phyloP scores from a whole-genome alignment of 2,329 filamentous ascomycete genomes.

The Diaporthe eres region DNA sequence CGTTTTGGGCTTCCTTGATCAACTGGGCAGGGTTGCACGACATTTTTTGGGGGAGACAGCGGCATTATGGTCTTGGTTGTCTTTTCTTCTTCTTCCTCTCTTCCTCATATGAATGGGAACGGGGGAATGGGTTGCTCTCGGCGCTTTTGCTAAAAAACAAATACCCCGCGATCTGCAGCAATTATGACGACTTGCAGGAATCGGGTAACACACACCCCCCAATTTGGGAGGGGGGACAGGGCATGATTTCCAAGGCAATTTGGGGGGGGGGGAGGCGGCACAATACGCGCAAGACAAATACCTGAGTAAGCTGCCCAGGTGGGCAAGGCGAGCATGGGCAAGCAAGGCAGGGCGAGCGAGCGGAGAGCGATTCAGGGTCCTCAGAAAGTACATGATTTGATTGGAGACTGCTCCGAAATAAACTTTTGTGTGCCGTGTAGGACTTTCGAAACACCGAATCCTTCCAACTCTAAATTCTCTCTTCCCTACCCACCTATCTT shows the following conservation, averaged over 20 bases:
- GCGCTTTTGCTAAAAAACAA: not conserved
- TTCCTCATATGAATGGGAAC: not conserved
- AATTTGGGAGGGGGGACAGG: not conserved
- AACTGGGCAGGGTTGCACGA: not conserved
- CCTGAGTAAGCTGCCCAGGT: not conserved
- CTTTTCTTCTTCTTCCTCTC: not conserved
- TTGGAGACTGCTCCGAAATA: conserved; percentile 12
- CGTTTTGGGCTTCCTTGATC: not conserved
- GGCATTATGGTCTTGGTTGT: not conserved
- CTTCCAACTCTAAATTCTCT: conserved; percentile 24
- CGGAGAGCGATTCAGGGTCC: conserved; percentile 21
- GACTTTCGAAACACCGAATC: conserved; percentile 31
- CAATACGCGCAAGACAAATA: not conserved
- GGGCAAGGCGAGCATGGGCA: not conserved
- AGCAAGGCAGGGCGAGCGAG: not conserved
- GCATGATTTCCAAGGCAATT: conserved; percentile 10
- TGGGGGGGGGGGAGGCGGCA: not conserved
- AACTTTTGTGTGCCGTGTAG: conserved; percentile 9
- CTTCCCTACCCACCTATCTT: not conserved
- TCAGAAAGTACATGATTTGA: not conserved
- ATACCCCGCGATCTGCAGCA: conserved; percentile 25
- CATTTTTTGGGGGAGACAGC: not conserved
- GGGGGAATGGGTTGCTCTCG: not conserved
- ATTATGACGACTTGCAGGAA: conserved; percentile 23
- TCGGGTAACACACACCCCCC: conserved; percentile 3